Percentiles rank a stretch among this genome's conserved stretches.
Evolutionary conservation across 2,329 filamentous ascomycete genomes (phyloP).

Genomic region (Peltaster fructicola): DNA sequence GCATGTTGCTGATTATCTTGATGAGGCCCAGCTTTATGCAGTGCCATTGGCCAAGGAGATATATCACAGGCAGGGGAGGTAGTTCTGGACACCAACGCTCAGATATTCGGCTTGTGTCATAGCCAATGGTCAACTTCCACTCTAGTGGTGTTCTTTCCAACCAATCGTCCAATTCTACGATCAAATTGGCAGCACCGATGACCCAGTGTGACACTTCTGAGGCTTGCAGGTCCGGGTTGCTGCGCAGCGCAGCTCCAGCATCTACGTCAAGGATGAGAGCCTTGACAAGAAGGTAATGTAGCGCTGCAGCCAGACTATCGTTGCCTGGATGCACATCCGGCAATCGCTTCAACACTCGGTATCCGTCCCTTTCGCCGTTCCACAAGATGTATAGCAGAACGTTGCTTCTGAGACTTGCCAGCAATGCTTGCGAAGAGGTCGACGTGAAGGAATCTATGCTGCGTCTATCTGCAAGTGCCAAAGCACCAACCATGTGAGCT

Average conservation of each 20-base stretch:
- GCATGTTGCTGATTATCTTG: no score
- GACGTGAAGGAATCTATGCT: neutral
- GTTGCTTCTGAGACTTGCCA: neutral
- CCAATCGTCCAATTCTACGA: neutral
- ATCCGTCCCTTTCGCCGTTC: neutral
- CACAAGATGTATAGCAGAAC: neutral
- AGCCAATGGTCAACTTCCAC: neutral
- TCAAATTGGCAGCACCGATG: neutral
- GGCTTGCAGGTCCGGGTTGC: neutral
- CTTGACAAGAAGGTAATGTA: no score
- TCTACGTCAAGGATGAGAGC: no score
- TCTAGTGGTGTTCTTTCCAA: neutral
- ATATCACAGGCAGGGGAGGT: neutral
- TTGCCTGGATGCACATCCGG: no score
- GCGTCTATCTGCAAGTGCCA: neutral
- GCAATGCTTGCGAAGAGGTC: neutral
- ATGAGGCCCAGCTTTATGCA: neutral
- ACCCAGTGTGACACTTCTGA: neutral
- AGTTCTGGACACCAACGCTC: neutral
- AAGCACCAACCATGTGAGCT: neutral
- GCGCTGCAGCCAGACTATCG: no score
- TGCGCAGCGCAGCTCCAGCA: no score
- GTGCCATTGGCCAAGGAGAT: neutral
- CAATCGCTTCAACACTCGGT: no score
- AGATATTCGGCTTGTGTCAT: neutral